Base-by-base conservation (phyloP, 2,329 filamentous ascomycete species). In the Ophioceras dolichostomum region DNA sequence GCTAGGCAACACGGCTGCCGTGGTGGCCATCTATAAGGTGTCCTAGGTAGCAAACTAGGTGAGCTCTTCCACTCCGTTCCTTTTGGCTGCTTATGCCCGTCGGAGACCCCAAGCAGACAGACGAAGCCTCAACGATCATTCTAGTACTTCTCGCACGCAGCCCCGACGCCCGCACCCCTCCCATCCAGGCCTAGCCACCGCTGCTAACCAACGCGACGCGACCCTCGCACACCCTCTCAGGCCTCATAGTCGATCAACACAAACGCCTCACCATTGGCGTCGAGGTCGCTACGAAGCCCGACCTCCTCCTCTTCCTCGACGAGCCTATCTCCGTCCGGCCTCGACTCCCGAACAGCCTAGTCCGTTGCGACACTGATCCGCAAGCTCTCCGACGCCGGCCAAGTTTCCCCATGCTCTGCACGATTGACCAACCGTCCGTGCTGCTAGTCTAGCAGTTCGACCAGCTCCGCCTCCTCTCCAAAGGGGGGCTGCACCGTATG, bases 371-470 rank as follows among this genome's bases (percentile, higher is more conserved):
- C 86, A 55, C 72, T 95, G 10, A 72, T 96, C 29, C 82, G 93
- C 59, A 94, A 30, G 60, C 69, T 95, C 24, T 86, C 86, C 49
- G 83, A 89, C 57, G 82, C 78, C 44, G 88, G 89, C 13, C 86
- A 93, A 55, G 88, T n/a, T n/a, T n/a, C n/a, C n/a, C 89, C 36
- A 85, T 95, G 58, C 76, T 95, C n/a, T 94, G 87, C 63, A 95
- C 89, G 0, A 95, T 95, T 43, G 89, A 96, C 57, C 89, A 96
- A 58, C 89, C 89, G n/a, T 93, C 85, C 12, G 87, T 88, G 24
- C 87, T 94, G 71, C 70, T 95, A 37, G 94, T 95, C 66, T 84
- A 94, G 56, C 81, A 85, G 41, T 95, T 91, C 54, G 84, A 91
- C 51, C 74, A 82, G 41, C 71, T 91, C 7, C 67, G 89, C 22